phyloP scores from a whole-genome alignment of 2,329 filamentous ascomycete genomes.

The Fusarium robinianum region DNA sequence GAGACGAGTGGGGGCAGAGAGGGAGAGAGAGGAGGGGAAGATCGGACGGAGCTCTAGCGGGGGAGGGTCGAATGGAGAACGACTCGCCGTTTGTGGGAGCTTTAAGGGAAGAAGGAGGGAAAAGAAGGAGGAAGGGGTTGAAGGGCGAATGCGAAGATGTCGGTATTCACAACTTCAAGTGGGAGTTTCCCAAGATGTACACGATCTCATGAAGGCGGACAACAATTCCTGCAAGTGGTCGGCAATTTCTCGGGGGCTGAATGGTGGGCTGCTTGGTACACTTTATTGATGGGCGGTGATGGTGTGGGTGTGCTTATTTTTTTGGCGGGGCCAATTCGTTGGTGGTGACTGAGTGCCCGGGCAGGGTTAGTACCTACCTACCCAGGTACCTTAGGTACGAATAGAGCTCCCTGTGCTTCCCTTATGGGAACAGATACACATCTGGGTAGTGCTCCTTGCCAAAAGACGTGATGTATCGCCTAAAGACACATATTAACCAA shows the following conservation, averaged over 20 bases:
- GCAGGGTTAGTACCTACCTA: no score
- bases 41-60: slow-evolving; percentile 21
- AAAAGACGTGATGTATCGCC: no score
- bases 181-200: slow-evolving; percentile 3
- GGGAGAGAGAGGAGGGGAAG: slow-evolving; percentile 6
- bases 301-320: slow-evolving; percentile 28
- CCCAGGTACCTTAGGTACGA: no score
- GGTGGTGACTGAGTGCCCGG: no score
- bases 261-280: slow-evolving; percentile 23
- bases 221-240: slow-evolving; percentile 35
- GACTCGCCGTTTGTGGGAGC: slow-evolving; percentile 15
- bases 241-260: slow-evolving; percentile 39
- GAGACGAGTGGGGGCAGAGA: slow-evolving; percentile 22
- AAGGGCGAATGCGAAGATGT: slow-evolving; percentile 23
- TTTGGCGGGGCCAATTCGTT: slow-evolving; percentile 30
- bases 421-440: no score
- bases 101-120: slow-evolving; percentile 5
- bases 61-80: slow-evolving; percentile 10
- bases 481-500: no score
- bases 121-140: slow-evolving; percentile 11
- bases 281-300: no score
- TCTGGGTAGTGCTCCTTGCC: no score
- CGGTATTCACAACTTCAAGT: slow-evolving; percentile 22
- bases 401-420: no score
- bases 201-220: slow-evolving; percentile 29